Evolutionary conservation across 805 yeast genomes (phyloP).

Genomic region (Hanseniaspora taiwanica): DNA sequence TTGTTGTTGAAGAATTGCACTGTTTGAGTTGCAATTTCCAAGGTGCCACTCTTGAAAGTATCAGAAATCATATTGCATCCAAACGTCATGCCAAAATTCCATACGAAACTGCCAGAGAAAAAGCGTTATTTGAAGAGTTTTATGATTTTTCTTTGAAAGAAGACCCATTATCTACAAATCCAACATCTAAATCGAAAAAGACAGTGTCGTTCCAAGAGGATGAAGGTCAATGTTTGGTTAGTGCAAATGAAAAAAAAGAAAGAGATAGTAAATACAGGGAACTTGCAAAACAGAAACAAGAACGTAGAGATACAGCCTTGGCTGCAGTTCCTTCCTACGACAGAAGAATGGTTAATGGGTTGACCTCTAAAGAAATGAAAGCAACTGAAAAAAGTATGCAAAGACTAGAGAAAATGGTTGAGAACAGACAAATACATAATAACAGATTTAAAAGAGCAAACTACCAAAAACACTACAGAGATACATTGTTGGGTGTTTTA

Average conservation of each 20-base stretch:
- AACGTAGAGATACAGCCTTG: slow-evolving; percentile 29
- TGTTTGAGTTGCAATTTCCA: slow-evolving; percentile 75
- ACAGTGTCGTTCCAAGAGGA: slow-evolving; percentile 21
- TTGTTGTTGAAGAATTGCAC: slow-evolving; percentile 68
- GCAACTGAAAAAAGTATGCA: slow-evolving; percentile 36
- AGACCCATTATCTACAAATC: slow-evolving; percentile 21
- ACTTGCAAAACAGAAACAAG: slow-evolving; percentile 31
- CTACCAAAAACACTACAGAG: slow-evolving; percentile 76
- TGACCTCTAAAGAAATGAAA: slow-evolving; percentile 46
- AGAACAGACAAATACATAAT: slow-evolving; percentile 19
- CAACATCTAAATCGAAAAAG: slow-evolving; percentile 12
- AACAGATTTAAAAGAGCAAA: slow-evolving; percentile 60
- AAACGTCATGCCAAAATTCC: slow-evolving; percentile 87
- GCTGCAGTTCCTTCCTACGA: slow-evolving; percentile 61
- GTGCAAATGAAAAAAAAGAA: slow-evolving; percentile 17
- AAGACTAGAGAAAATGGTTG: slow-evolving; percentile 31
- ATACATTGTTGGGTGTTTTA: slow-evolving; percentile 36
- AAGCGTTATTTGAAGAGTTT: slow-evolving; percentile 59
- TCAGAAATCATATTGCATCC: slow-evolving; percentile 73
- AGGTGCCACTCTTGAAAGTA: slow-evolving; percentile 76
- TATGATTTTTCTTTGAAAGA: slow-evolving; percentile 73
- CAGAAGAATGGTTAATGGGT: slow-evolving; percentile 41
- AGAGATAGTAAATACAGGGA: slow-evolving; percentile 3
- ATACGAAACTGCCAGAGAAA: slow-evolving; percentile 70
- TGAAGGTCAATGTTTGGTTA: slow-evolving; percentile 17